Evolutionary conservation across 164 flowering plant genomes (phyloP), one percentile per base, ranked within the genome.

Genomic region (Paratinospora sagittata): DNA sequence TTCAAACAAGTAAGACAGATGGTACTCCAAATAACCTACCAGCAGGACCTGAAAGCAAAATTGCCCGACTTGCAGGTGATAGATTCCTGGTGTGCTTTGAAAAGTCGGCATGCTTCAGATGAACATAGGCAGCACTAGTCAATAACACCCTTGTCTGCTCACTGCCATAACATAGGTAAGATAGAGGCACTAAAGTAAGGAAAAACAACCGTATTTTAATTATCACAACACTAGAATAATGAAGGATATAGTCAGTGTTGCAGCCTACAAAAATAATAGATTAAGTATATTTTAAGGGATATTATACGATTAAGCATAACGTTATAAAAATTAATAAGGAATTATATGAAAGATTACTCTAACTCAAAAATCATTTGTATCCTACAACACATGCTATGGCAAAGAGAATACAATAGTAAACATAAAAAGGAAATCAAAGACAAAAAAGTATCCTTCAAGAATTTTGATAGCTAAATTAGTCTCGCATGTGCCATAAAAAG

Each of bases 31-130:
- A 73, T 24, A 74, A 79, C 86, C 47, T 82, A 95, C 98, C 99
- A 74, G 98, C 89, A 72, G 98, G 96, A 16, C 98, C 99, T 52
- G 98, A 93, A 47, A 96, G 89, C 83, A 93, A 82, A 74, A 96
- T 93, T 57, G 95, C 84, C 71, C 86, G 86, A 74, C 99, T 91
- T 47, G 95, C 98, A 12, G 97, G 98, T 67, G 97, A 82, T 49
- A 96, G 93, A 75, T 96, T 92, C 27, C 98, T 78, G 8, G 92
- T 90, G 76, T 88, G 82, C 82, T 86, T 93, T 21, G 90, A 84
- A 57, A 85, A 84, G 23, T 93, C 93, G 26, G 82, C 85, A 71
- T 90, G 90, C 82, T 89, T 93, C 81, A 96, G 75, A 80, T 93
- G 91, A 63, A 93, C 88, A 84, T 84, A 96, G n/a, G 96, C 96